Conservation (phyloP, 1,284 basidiomycete species). For the Melampsora americana region DNA sequence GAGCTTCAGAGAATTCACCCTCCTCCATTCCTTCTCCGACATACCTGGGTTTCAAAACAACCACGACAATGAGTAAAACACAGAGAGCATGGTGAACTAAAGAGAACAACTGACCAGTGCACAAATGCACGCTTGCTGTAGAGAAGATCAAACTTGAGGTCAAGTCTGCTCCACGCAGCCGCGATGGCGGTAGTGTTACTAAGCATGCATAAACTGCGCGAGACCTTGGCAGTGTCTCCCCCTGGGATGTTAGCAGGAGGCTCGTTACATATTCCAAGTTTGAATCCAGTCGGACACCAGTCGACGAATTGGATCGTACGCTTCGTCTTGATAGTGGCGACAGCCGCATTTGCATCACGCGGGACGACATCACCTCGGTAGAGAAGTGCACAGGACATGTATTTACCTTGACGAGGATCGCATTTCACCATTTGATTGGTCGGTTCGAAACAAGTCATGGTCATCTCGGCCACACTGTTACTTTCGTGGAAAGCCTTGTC, state of each 20-base stretch:
- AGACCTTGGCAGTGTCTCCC: constrained; percentile 90
- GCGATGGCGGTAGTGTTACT: constrained; percentile 93
- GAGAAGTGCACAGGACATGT: constrained; percentile 65
- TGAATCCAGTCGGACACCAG: constrained; percentile 69
- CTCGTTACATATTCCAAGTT: constrained; percentile 95
- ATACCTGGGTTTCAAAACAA: constrained; percentile 57
- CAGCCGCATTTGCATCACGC: constrained; percentile 58
- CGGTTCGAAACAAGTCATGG: constrained; percentile 93
- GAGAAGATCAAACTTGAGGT: constrained; percentile 98
- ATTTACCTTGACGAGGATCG: constrained; percentile 65
- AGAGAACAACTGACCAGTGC: constrained; percentile 64
- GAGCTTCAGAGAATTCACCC: constrained; percentile 95
- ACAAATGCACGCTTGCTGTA: constrained; percentile 69
- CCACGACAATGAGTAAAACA: no score
- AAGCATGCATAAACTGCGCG: constrained; percentile 93
- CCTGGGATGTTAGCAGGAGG: constrained; percentile 84
- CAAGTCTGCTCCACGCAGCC: constrained; percentile 87
- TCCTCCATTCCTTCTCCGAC: constrained; percentile 99
- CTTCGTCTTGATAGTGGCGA: constrained; percentile 55
- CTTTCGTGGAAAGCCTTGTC: constrained; percentile 84
- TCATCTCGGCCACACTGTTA: constrained; percentile 98
- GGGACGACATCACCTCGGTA: constrained; percentile 93
- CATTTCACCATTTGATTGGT: constrained; percentile 87
- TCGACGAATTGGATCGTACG: constrained; percentile 56
- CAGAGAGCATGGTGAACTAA: not conserved